Evolutionary conservation across 176 grass and related monocot genomes (phyloP).

Genomic region (Thalia dealbata): DNA sequence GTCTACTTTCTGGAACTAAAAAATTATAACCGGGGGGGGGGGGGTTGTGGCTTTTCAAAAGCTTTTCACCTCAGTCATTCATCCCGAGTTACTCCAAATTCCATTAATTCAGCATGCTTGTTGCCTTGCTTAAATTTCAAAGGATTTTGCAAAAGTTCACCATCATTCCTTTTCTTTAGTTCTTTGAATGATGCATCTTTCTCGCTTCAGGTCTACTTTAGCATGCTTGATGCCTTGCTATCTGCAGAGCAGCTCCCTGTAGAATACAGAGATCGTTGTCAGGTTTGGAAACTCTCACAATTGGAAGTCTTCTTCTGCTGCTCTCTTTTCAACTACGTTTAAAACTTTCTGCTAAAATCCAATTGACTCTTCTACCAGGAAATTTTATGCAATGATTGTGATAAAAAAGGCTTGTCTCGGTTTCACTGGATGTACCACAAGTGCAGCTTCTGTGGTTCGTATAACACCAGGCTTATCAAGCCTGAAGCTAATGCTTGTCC

Average conservation of each 20-base stretch:
- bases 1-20: no score
- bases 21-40: no score
- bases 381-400: slow-evolving; percentile 81
- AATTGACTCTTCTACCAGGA: slow-evolving; percentile 26
- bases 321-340: neutral
- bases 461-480: slow-evolving; percentile 77
- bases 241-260: slow-evolving; percentile 59
- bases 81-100: no score
- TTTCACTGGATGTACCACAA: slow-evolving; percentile 91
- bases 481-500: slow-evolving; percentile 31
- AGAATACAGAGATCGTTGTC: slow-evolving; percentile 59
- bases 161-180: neutral
- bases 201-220: slow-evolving; percentile 63
- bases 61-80: no score
- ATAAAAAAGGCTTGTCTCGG: slow-evolving; percentile 46
- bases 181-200: neutral
- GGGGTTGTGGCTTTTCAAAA: no score
- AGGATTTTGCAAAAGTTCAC: neutral
- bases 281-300: slow-evolving; percentile 19
- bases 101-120: no score
- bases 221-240: slow-evolving; percentile 80
- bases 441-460: slow-evolving; percentile 54
- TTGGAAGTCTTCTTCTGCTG: neutral
- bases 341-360: neutral
- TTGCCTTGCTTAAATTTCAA: no score